Evolutionary conservation across 2,329 filamentous ascomycete genomes (phyloP), one percentile per base, ranked within the genome.

Genomic region (Aspergillus sojae): DNA sequence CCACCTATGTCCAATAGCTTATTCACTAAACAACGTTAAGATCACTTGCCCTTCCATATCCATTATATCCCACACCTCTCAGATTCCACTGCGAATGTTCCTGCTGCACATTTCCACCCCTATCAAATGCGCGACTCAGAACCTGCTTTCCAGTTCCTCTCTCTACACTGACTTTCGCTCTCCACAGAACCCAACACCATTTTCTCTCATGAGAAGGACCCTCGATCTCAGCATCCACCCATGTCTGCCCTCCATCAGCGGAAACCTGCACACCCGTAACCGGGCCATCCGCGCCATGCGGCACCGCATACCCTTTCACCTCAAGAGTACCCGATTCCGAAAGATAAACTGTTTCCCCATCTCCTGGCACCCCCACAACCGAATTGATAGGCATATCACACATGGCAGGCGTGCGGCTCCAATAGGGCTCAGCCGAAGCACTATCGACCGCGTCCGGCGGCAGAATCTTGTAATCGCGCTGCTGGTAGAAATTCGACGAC

Each of bases 101-200:
- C 26, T 73, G 74, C 70, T 88, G 86, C 28, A 75, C 76, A 70
- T 87, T 84, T 4, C 85, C 85, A 30, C 76, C 82, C 45, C 69
- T 75, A 75, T 88, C 86, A 6, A 80, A 85, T 1, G 85, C 86
- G 41, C 83, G 80, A 71, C 85, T 86, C 63, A 83, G 76, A n/a
- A 88, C 79, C 45, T 71, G 81, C 60, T 74, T 79, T 12, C 75
- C 75, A 21, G 73, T 70, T 0, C 83, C 81, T 55, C 72, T 77
- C 54, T 79, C 75, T 19, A 83, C 67, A 34, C 68, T 72, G n/a
- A 86, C 72, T 14, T 72, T 74, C 1, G 79, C 80, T 62, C 73
- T 79, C 86, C 86, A 88, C 41, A 88, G 70, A 52, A 80, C 80
- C 86, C 86, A 88, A 50, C 81, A 80, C 86, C 85, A 87, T 66